Evolutionary conservation across 2,329 filamentous ascomycete species (phyloP).

Genomic region (Exophiala phaeomuriformis): DNA sequence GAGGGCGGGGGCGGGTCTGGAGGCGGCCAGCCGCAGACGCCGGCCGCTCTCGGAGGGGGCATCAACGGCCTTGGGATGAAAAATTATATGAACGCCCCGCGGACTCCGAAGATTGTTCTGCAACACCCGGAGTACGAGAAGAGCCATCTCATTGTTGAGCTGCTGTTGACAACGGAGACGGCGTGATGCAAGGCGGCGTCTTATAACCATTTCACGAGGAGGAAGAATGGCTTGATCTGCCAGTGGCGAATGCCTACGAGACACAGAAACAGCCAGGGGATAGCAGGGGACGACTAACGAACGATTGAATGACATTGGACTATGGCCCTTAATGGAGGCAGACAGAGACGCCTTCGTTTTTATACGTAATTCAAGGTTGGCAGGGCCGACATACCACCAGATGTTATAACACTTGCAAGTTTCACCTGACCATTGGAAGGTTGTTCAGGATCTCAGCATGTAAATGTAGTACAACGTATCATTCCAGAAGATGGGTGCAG

Average conservation of each 20-base stretch:
- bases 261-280: background rate
- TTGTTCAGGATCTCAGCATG: too few species aligned
- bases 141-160: conserved; percentile 81
- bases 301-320: conserved; percentile 4
- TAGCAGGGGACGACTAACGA: background rate
- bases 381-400: background rate
- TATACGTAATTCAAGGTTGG: background rate
- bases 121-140: conserved; percentile 81
- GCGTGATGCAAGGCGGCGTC: conserved; percentile 1
- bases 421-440: too few species aligned
- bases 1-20: conserved; percentile 64
- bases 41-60: conserved; percentile 33
- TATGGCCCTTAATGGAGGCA: background rate
- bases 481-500: too few species aligned
- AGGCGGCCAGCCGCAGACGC: conserved; percentile 35
- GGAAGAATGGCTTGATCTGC: background rate
- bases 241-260: background rate
- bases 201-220: background rate
- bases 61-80: conserved; percentile 30
- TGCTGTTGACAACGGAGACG: conserved; percentile 77
- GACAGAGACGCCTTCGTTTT: background rate
- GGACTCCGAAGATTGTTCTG: conserved; percentile 91
- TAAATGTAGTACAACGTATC: too few species aligned
- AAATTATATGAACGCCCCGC: conserved; percentile 38
- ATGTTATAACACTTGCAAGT: background rate